A percentile compares a stretch with the other conserved stretches of the same genome.
Conservation (phyloP, 495 filamentous ascomycete species). For the Penicillium soppii region DNA sequence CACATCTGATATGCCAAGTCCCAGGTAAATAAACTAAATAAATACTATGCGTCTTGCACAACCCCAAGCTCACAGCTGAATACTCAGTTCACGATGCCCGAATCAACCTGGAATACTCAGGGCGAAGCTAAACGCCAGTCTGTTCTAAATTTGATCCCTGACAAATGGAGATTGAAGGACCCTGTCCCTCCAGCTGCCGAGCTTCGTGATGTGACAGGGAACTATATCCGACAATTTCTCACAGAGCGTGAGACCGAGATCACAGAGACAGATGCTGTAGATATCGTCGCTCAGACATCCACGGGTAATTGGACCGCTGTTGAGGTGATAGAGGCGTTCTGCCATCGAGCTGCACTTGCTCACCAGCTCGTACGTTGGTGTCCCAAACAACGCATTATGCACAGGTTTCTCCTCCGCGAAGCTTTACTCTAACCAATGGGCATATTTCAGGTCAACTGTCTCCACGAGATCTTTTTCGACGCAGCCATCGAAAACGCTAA, state of each 20-base stretch:
- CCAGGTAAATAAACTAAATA: background rate
- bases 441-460: constrained; percentile 49
- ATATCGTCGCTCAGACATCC: constrained; percentile 47
- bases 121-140: constrained; percentile 53
- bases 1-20: constrained; percentile 5
- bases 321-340: constrained; percentile 56
- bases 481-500: constrained; percentile 58
- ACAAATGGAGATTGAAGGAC: constrained; percentile 52
- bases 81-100: constrained; percentile 12
- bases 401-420: too few relatives aligned
- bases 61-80: background rate
- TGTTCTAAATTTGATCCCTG: constrained; percentile 54
- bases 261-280: constrained; percentile 53
- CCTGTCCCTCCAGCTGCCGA: constrained; percentile 49
- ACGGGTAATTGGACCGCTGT: constrained; percentile 45
- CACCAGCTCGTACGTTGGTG: constrained; percentile 50
- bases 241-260: constrained; percentile 55
- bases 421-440: too few relatives aligned
- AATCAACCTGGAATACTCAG: constrained; percentile 38
- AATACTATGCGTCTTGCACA: background rate
- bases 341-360: constrained; percentile 54
- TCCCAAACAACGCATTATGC: too few relatives aligned
- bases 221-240: constrained; percentile 58
- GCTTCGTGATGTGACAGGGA: constrained; percentile 61
- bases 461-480: constrained; percentile 65